Base-by-base conservation (phyloP, 352 stramenopile species). In the Pythium phragmiticola region DNA sequence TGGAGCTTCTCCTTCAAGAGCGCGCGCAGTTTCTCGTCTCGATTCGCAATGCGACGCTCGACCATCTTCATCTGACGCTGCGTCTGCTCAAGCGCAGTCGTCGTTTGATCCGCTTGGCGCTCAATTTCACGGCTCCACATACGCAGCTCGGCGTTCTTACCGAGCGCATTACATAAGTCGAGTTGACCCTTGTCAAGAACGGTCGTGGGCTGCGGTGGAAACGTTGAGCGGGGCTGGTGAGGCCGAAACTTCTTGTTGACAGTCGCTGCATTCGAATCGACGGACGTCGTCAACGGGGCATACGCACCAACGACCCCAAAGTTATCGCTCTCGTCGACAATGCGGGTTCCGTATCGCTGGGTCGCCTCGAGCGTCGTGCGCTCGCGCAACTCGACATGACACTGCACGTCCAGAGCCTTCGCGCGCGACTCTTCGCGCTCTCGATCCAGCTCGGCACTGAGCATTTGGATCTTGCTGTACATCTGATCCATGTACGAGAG, bases 401-500 rank as follows among this genome's bases (percentile, higher is more conserved):
- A 51, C 14, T 65, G 69, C 21, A 68, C 67, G 36, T 23, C 66
- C 16, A 39, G 4, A 13, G 65, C 51, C 11, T 42, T 39, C 3
- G 6, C 7, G 2, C 16, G 9, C 6, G 30, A 30, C 28, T 42
- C 26, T 30, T 49, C 68, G 68, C 26, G 34, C 63, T 8, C 78
- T 17, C 58, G 71, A 34, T 84, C 78, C 39, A 88, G 39, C 53
- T 88, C 76, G 0, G 70, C 66, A 17, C 75, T 86, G 13, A 87
- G 39, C 28, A 69, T 34, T 59, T 80, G 77, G 57, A 90, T 87
- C 4, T 74, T 83, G 19, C 60, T 75, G 65, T 87, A 84, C 74
- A 90, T 89, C 47, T 88, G 69, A 51, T 90, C 79, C 82, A 90
- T 90, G 56, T 87, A 87, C 17, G 68, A 69, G 30, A 87, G 69